Evolutionary conservation across 2,329 filamentous ascomycete species (phyloP).

Genomic region (Calonectria pteridis): DNA sequence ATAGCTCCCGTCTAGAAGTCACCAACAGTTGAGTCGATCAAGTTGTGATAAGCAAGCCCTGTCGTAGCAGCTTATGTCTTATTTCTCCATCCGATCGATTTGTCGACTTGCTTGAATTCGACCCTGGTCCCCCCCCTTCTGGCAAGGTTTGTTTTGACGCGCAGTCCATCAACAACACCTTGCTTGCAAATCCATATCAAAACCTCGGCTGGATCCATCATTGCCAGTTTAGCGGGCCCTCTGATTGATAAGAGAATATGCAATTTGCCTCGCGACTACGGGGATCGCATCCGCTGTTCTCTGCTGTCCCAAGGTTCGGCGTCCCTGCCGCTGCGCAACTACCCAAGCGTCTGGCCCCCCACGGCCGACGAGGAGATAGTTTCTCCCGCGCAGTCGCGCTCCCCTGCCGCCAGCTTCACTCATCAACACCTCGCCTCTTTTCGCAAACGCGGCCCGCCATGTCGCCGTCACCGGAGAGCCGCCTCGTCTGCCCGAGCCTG

Average conservation of each 20-base stretch:
- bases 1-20: not conserved
- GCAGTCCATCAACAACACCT: not conserved
- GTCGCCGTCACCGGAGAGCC: conserved; percentile 36
- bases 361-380: conserved; percentile 14
- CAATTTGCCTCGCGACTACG: conserved; percentile 19
- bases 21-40: not conserved
- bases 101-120: not conserved
- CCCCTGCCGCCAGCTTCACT: conserved; percentile 9
- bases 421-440: conserved; percentile 5
- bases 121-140: not conserved
- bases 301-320: conserved; percentile 25
- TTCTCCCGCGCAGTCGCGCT: not conserved
- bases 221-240: not conserved
- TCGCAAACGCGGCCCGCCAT: conserved; percentile 33
- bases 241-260: conserved; percentile 26
- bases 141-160: not conserved
- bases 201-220: conserved; percentile 5
- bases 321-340: conserved; percentile 13
- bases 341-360: conserved; percentile 23
- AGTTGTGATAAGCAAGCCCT: not conserved
- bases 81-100: not conserved
- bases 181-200: not conserved
- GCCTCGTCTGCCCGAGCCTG: conserved; percentile 49
- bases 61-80: not conserved
- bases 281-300: conserved; percentile 22